Evolutionary conservation across 352 stramenopile genomes (phyloP).

Genomic region (Phytophthora vignae): DNA sequence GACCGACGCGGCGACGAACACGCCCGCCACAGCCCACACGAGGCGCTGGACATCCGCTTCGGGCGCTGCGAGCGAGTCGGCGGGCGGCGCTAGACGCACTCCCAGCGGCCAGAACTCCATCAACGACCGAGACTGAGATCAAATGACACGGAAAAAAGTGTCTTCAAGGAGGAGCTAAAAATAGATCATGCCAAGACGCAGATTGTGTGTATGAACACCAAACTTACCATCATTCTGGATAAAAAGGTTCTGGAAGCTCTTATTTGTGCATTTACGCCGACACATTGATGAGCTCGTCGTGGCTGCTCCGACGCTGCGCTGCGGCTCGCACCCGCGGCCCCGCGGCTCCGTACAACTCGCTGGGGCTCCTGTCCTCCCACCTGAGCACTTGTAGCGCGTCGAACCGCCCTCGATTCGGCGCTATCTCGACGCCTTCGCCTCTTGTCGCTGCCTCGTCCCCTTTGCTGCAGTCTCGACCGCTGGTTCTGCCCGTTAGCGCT

Average conservation of each 20-base stretch:
- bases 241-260: background rate
- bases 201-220: background rate
- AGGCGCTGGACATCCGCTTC: constrained; percentile 73
- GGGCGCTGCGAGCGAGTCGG: constrained; percentile 38
- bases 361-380: background rate
- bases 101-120: constrained; percentile 25
- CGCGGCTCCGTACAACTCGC: constrained; percentile 4
- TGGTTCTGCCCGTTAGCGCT: constrained; percentile 5
- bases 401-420: background rate
- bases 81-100: constrained; percentile 25
- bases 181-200: constrained; percentile 10
- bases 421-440: no score
- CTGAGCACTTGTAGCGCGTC: constrained; percentile 10
- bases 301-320: constrained; percentile 25
- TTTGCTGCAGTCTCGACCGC: constrained; percentile 17
- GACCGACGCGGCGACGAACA: constrained; percentile 90
- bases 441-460: background rate
- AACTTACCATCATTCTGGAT: constrained; percentile 12
- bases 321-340: constrained; percentile 8
- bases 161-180: constrained; percentile 18
- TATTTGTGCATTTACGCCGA: constrained; percentile 1
- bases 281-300: constrained; percentile 31
- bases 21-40: constrained; percentile 89
- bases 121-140: constrained; percentile 10
- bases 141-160: no score